phyloP scores from a whole-genome alignment of 768 basidiomycete species.

The Tephrocybe sp. region DNA sequence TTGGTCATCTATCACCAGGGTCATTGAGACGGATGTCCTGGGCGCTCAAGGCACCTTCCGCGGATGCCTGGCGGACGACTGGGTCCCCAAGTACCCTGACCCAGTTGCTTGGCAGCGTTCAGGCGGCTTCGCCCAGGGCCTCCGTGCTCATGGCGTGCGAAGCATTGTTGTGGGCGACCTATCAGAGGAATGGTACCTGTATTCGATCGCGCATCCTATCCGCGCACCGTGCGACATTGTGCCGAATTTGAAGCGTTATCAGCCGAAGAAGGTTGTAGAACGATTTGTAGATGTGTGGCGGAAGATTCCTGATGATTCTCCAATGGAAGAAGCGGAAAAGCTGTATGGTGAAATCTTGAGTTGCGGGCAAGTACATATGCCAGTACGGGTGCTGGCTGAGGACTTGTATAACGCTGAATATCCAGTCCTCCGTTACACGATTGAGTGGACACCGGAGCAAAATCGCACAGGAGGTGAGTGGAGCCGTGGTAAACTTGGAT shows the following conservation, averaged over 20 bases:
- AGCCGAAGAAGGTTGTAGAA: conserved; percentile 45
- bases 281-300: conserved; percentile 46
- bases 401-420: conserved; percentile 58
- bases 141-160: conserved; percentile 57
- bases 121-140: conserved; percentile 54
- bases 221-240: conserved; percentile 47
- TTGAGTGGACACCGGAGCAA: conserved; percentile 69
- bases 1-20: conserved; percentile 48
- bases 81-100: conserved; percentile 53
- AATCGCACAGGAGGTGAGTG: conserved; percentile 50
- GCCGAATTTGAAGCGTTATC: conserved; percentile 62
- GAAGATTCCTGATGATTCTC: conserved; percentile 38
- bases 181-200: conserved; percentile 77
- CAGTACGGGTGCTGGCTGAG: conserved; percentile 58
- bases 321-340: conserved; percentile 40
- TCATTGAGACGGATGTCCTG: conserved; percentile 57
- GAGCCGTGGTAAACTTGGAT: background rate
- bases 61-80: conserved; percentile 59
- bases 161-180: conserved; percentile 69
- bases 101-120: conserved; percentile 70
- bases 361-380: conserved; percentile 66
- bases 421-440: conserved; percentile 67
- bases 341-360: conserved; percentile 62
- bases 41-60: conserved; percentile 69
- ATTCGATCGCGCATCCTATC: conserved; percentile 69